Evolutionary conservation across 164 flowering plant genomes (phyloP).

Genomic region (Liquidambar formosana): DNA sequence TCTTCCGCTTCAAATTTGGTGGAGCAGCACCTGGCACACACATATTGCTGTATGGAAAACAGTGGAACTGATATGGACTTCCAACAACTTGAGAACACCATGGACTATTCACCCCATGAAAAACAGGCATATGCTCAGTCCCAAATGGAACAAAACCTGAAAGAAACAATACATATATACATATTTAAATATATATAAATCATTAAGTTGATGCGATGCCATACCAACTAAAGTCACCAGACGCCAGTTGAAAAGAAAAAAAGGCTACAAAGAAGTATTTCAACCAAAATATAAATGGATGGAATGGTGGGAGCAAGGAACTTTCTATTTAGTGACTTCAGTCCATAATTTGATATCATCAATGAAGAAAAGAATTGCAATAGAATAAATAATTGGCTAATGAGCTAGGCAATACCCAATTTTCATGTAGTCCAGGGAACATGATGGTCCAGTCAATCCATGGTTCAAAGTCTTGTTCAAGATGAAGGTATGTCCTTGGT

Average conservation of each 20-base stretch:
- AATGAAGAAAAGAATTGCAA: no score
- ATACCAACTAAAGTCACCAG: background rate
- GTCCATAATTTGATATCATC: no score
- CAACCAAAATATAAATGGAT: background rate
- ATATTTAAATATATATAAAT: no score
- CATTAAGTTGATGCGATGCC: background rate
- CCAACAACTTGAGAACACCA: constrained; percentile 19
- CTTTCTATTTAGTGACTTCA: no score
- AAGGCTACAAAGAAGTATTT: background rate
- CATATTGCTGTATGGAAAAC: constrained; percentile 12
- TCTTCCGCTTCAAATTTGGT: constrained; percentile 21
- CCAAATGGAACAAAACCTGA: constrained; percentile 20
- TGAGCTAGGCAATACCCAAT: no score
- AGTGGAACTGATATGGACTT: constrained; percentile 14
- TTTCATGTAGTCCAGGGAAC: no score
- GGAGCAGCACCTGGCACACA: constrained; percentile 12
- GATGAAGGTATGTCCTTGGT: no score
- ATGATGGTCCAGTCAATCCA: no score
- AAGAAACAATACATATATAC: constrained; percentile 1
- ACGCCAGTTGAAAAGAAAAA: background rate
- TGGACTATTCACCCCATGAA: constrained; percentile 13
- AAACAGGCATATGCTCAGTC: constrained; percentile 15
- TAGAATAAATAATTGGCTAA: no score
- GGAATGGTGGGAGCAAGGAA: no score
- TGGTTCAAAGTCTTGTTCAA: no score